phyloP scores from a whole-genome alignment of 75 land plant species.

The Cryptomeria japonica region DNA sequence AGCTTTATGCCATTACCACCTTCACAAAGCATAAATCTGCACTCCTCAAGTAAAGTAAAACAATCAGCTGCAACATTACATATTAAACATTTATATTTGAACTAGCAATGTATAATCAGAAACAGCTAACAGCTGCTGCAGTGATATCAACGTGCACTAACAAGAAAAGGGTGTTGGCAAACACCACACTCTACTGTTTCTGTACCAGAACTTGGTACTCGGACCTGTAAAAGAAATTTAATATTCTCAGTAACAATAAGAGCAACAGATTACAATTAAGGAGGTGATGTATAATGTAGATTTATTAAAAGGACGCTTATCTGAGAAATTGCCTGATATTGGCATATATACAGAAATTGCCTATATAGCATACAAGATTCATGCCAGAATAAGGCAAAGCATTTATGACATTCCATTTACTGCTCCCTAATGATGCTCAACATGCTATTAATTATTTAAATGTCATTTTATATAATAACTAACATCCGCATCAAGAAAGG shows the following conservation, averaged over 20 bases:
- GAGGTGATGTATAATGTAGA: not conserved
- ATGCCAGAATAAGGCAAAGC: not conserved
- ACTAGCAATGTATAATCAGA: not conserved
- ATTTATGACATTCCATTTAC: not conserved
- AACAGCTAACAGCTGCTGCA: not conserved
- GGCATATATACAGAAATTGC: not conserved
- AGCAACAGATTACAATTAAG: not conserved
- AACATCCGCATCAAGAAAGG: not conserved
- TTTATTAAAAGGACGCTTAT: not conserved
- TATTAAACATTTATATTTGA: too few relatives aligned
- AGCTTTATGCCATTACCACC: not conserved
- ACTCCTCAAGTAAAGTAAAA: not conserved
- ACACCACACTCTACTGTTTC: constrained; percentile 97
- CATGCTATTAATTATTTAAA: not conserved
- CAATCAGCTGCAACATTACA: too few relatives aligned
- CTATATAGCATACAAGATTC: not conserved
- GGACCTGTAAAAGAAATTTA: constrained; percentile 58
- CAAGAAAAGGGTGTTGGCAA: constrained; percentile 96
- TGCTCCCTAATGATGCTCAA: not conserved
- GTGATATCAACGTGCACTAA: constrained; percentile 65
- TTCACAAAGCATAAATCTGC: not conserved
- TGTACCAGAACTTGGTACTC: constrained; percentile 89
- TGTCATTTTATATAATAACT: not conserved
- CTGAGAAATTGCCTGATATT: not conserved
- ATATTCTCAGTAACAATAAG: not conserved